Evolutionary conservation across 1,139 yeast species (phyloP).

Genomic region (Suzukiozyma palmioleophila): DNA sequence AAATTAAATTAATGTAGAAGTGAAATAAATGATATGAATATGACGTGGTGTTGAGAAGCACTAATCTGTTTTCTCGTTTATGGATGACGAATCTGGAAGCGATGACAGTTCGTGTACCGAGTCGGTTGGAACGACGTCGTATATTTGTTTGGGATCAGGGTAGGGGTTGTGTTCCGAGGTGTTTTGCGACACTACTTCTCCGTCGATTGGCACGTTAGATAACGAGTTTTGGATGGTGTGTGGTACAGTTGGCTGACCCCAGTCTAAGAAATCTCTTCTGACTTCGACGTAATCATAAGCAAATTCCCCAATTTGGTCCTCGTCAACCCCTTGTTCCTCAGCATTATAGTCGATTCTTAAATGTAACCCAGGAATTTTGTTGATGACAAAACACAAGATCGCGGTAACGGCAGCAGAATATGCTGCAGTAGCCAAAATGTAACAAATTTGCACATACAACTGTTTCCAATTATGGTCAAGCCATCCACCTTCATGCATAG

Average conservation of each 20-base stretch:
- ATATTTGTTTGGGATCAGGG: background rate
- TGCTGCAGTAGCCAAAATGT: conserved; percentile 68
- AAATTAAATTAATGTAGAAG: background rate
- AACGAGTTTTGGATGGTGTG: conserved; percentile 3
- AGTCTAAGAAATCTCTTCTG: conserved; percentile 85
- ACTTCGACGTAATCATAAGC: conserved; percentile 98
- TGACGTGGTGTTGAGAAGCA: too few species aligned
- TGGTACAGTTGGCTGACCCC: conserved; percentile 20
- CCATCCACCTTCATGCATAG: conserved; percentile 91
- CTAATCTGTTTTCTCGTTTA: background rate
- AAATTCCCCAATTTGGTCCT: conserved; percentile 96
- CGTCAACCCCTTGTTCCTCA: conserved; percentile 89
- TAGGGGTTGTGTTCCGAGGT: background rate
- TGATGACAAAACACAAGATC: conserved; percentile 64
- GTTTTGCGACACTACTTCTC: background rate
- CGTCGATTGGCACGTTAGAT: conserved; percentile 2
- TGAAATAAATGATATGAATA: conserved; percentile 1
- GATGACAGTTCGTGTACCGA: background rate
- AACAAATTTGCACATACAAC: conserved; percentile 84
- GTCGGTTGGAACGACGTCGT: background rate
- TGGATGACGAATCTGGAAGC: conserved; percentile 2
- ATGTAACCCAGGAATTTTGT: conserved; percentile 78
- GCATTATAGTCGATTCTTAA: conserved; percentile 80
- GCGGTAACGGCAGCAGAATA: conserved; percentile 79
- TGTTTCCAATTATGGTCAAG: conserved; percentile 86